phyloP scores from a whole-genome alignment of 2,329 filamentous ascomycete genomes.

The Xylariaceae sp. region DNA sequence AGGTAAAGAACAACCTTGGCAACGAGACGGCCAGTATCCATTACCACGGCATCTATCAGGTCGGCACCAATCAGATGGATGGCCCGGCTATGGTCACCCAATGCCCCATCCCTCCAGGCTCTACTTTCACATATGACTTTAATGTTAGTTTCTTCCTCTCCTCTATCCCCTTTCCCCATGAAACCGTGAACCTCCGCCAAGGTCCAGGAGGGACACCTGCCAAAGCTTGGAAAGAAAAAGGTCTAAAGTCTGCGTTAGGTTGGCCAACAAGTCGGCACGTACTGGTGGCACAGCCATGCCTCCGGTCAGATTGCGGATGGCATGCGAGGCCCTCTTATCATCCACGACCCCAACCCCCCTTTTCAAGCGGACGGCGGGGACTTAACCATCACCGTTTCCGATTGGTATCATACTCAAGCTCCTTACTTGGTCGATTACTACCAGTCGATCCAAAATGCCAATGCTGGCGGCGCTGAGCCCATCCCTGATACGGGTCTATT shows the following conservation, averaged over 20 bases:
- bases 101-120: slow-evolving; percentile 14
- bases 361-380: slow-evolving; percentile 8
- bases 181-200: not conserved
- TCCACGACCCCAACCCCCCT: slow-evolving; percentile 14
- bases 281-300: slow-evolving; percentile 17
- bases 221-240: not conserved
- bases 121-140: slow-evolving; percentile 14
- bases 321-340: slow-evolving; percentile 12
- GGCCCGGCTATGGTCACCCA: slow-evolving; percentile 12
- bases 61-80: slow-evolving; percentile 15
- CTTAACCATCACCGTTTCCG: slow-evolving; percentile 9
- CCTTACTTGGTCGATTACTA: slow-evolving; percentile 16
- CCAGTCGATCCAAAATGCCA: slow-evolving; percentile 11
- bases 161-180: not conserved
- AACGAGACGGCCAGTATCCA: slow-evolving; percentile 16
- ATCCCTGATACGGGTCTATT: slow-evolving; percentile 11
- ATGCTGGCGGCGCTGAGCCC: slow-evolving; percentile 12
- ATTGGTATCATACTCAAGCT: slow-evolving; percentile 15
- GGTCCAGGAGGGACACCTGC: not conserved
- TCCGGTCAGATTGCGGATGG: slow-evolving; percentile 18
- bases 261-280: slow-evolving; percentile 15
- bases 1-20: slow-evolving; percentile 12
- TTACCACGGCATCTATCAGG: slow-evolving; percentile 14
- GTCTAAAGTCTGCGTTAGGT: slow-evolving; percentile 7
- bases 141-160: slow-evolving; percentile 3